Base-by-base conservation (phyloP, 2,329 filamentous ascomycete genomes). In the Gnomoniopsis smithogilvyi region DNA sequence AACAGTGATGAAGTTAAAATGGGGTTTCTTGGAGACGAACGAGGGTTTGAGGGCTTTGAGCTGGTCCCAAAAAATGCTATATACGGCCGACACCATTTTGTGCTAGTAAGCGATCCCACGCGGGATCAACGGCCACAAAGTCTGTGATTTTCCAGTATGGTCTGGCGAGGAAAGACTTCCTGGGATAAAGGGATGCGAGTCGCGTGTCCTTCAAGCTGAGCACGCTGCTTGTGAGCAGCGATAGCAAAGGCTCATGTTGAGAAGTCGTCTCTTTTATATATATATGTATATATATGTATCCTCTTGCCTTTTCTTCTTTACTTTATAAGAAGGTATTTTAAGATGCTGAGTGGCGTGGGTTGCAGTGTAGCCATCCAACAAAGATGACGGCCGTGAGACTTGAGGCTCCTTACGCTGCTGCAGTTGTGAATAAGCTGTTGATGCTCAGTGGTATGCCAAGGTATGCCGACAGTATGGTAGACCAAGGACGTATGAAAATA, bases 1-100 rank as follows among this genome's bases (percentile, higher is more conserved):
- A 17, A 86, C 79, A 1, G 87, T 87, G 62, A 95, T 92, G 71
- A 94, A 96, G 75, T 91, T 92, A 74, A 93, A 88, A 65, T 87
- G 84, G 17, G 86, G 88, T 66, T 82, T 80, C 67, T 80, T 84
- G 55, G 81, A 80, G 30, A 85, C 66, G 63, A 87, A 85, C 17
- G 81, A 76, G 3, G 83, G 84, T 67, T 81, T 83, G 63, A 83
- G 67, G 59, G 76, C 71, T 70, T 74, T 76, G 62, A 84, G 59
- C 66, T 80, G 76, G 41, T 68, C 70, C 74, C 74, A 74, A 46
- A 76, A 33, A 51, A 67, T 62, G 43, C 60, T 62, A 22, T 21
- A 60, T 26, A 62, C 60, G 11, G 60, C 57, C 21, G 57, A 62
- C 19, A 54, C 57, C 60, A 62, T 62, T 45, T 33, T 54, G 57